Evolutionary conservation across 345 rosid genomes (phyloP), one percentile per base, ranked within the genome.

Genomic region (Lagerstroemia speciosa): DNA sequence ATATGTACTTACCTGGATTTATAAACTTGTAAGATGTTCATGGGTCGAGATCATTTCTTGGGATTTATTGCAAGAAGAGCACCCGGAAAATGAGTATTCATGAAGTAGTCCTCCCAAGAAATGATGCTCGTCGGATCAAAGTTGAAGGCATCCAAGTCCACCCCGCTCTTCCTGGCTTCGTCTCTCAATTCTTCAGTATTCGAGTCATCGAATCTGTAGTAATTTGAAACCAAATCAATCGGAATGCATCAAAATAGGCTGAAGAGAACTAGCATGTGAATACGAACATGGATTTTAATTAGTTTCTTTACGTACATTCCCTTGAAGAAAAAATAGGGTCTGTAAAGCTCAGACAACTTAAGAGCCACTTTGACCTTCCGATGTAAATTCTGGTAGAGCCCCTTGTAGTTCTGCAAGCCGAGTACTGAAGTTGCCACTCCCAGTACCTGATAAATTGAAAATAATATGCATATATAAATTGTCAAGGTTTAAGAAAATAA

Each of bases 91-190:
- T 88, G 93, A 46, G 29, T 71, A 0, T 75, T 73, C 46, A 62
- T 32, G 67, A 86, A 52, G 75, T 88, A 86, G 63, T 84, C 82
- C 6, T 84, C 85, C 89, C 90, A 87, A 9, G 27, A n/a, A 15
- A 77, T 34, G 67, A 88, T 80, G 60, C 34, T 2, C 22, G 68
- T 82, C 2, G 89, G 86, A 71, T 86, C 87, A 5, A 86, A 81
- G 71, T 71, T 67, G 64, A 88, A 82, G 66, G 66, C 40, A 3
- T 43, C 70, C 0, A 9, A 12, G 26, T 80, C 81, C 8, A 15
- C 26, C 19, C 69, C 77, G 5, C 14, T 45, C 31, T 66, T 3
- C 10, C 1, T 62, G 0, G 74, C 67, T 16, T 58, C 74, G n/a
- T 58, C 67, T 55, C 78, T 45, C 62, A 79, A 52, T 11, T 48